Evolutionary conservation across 2,329 filamentous ascomycete species (phyloP).

Genomic region (Calonectria leucothoes): DNA sequence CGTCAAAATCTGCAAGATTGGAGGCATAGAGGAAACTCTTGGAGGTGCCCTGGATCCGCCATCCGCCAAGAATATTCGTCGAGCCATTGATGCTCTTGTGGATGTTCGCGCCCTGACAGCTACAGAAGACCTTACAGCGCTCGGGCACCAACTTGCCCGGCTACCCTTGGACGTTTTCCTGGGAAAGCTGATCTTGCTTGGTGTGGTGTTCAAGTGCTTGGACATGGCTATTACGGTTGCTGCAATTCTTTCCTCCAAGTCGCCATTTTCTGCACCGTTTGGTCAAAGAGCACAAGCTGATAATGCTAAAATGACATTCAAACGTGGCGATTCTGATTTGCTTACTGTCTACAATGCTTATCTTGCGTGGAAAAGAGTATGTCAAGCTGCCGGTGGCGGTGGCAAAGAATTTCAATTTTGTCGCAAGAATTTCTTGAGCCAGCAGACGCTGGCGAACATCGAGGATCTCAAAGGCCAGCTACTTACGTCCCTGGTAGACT

Average conservation of each 20-base stretch:
- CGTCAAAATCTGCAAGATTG: slow-evolving; percentile 97
- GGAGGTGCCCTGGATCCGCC: slow-evolving; percentile 90
- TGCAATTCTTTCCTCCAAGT: slow-evolving; percentile 93
- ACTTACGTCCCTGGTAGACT: slow-evolving; percentile 84
- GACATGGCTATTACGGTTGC: slow-evolving; percentile 94
- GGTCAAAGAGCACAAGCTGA: slow-evolving; percentile 87
- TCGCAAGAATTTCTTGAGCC: slow-evolving; percentile 90
- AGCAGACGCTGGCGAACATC: slow-evolving; percentile 90
- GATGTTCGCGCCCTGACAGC: slow-evolving; percentile 91
- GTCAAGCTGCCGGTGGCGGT: slow-evolving; percentile 69
- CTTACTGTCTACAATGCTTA: slow-evolving; percentile 97
- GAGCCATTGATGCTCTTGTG: slow-evolving; percentile 91
- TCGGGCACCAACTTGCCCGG: slow-evolving; percentile 88
- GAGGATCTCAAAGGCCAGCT: slow-evolving; percentile 96
- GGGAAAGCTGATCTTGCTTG: slow-evolving; percentile 90
- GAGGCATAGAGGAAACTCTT: slow-evolving; percentile 90
- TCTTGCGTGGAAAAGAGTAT: slow-evolving; percentile 85
- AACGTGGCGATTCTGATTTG: slow-evolving; percentile 89
- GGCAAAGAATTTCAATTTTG: slow-evolving; percentile 90
- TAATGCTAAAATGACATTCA: slow-evolving; percentile 81
- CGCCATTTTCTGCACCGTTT: slow-evolving; percentile 89
- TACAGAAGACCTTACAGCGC: slow-evolving; percentile 84
- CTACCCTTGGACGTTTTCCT: slow-evolving; percentile 94
- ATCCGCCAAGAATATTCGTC: slow-evolving; percentile 89
- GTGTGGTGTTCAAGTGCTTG: slow-evolving; percentile 88